Conservation (phyloP, 2,329 filamentous ascomycete species). For the Colletotrichum noveboracense region DNA sequence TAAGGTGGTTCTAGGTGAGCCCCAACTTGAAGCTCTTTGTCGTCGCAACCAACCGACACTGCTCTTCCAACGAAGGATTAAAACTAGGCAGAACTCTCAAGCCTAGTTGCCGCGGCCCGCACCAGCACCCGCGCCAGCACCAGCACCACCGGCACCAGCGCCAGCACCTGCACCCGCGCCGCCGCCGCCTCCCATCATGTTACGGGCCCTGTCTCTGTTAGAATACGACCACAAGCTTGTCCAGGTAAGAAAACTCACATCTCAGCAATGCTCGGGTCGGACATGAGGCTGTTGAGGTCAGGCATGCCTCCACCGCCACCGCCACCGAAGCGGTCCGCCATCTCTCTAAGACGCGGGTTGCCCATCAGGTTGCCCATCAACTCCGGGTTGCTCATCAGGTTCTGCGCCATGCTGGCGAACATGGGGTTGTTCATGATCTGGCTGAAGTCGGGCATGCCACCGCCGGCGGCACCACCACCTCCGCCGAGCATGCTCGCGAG, state of each 20-base stretch:
- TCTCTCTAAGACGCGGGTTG: slow-evolving; percentile 86
- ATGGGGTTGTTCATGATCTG: slow-evolving; percentile 97
- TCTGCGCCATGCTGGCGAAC: slow-evolving; percentile 97
- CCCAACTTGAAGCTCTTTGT: neutral
- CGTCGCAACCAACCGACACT: neutral
- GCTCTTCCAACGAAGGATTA: neutral
- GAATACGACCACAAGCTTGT: neutral
- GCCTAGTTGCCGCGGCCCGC: slow-evolving; percentile 25
- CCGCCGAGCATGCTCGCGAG: slow-evolving; percentile 77
- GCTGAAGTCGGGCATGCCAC: slow-evolving; percentile 86
- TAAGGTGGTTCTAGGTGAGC: neutral
- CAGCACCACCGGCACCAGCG: slow-evolving; percentile 26
- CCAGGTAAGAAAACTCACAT: slow-evolving; percentile 69
- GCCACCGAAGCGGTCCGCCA: slow-evolving; percentile 80
- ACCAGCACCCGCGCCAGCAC: slow-evolving; percentile 29
- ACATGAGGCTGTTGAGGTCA: slow-evolving; percentile 85
- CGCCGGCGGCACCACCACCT: slow-evolving; percentile 64
- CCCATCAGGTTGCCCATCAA: slow-evolving; percentile 92
- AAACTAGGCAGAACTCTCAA: neutral
- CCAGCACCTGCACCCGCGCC: slow-evolving; percentile 23
- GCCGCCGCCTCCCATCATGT: slow-evolving; percentile 48
- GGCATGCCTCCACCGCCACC: slow-evolving; percentile 89
- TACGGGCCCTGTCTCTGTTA: slow-evolving; percentile 42
- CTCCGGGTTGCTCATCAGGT: slow-evolving; percentile 95
- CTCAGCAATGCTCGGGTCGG: slow-evolving; percentile 88